A percentile compares a stretch with the other conserved stretches of the same genome.
phyloP scores from a whole-genome alignment of 768 basidiomycete genomes.

The Gautieria morchelliformis region DNA sequence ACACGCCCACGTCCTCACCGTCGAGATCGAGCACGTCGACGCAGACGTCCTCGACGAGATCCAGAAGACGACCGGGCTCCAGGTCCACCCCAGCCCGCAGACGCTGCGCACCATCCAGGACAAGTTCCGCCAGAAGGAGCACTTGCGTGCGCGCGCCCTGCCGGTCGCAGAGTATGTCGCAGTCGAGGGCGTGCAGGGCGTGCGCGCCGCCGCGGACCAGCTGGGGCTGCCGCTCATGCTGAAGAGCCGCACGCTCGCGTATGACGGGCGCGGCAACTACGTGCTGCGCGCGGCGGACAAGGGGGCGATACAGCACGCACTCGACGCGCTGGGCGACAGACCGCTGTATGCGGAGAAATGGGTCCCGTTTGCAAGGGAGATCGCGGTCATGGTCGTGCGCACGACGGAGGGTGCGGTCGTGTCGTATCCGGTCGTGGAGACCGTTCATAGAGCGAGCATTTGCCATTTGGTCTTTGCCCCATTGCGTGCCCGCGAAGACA shows the following conservation, averaged over 20 bases:
- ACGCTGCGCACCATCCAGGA: conserved; percentile 83
- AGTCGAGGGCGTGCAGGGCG: conserved; percentile 45
- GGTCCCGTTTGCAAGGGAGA: conserved; percentile 81
- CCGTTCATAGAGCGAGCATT: conserved; percentile 87
- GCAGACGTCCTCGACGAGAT: conserved; percentile 61
- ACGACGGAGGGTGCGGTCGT: conserved; percentile 59
- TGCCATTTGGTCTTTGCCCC: conserved; percentile 92
- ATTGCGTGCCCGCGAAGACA: conserved; percentile 39
- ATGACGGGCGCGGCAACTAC: conserved; percentile 93
- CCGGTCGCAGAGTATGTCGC: conserved; percentile 50
- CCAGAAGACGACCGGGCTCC: conserved; percentile 25
- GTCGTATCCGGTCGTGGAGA: conserved; percentile 91
- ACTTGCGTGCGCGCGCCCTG: conserved; percentile 38
- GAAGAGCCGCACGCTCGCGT: conserved; percentile 90
- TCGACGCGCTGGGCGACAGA: conserved; percentile 46
- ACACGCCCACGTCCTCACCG: conserved; percentile 80
- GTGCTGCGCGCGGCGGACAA: conserved; percentile 49
- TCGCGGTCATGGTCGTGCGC: conserved; percentile 96
- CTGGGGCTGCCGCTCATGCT: conserved; percentile 91
- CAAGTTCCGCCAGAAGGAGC: conserved; percentile 55
- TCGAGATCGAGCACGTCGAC: conserved; percentile 97
- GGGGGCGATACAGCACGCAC: conserved; percentile 37
- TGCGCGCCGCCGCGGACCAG: conserved; percentile 39
- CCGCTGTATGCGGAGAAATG: conserved; percentile 91
- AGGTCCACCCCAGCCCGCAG: conserved; percentile 62